These are phyloP conservation scores for Talaromyces sp. DNA, from an alignment of 2,329 filamentous ascomycete genomes.

Conservation along the genomic window DNA sequence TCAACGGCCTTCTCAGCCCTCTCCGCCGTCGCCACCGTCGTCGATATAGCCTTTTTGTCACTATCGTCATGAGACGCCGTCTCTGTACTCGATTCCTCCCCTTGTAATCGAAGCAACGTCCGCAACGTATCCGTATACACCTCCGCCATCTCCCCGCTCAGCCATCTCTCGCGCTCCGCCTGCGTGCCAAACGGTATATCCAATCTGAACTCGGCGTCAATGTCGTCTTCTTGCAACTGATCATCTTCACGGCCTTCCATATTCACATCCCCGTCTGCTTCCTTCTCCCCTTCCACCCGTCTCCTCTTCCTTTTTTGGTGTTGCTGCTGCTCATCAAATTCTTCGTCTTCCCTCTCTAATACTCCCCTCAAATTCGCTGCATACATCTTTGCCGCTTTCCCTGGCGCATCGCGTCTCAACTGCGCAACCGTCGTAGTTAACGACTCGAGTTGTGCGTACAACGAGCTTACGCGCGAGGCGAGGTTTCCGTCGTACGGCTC, in stretches of 20 bases:
- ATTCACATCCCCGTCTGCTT: slow-evolving; percentile 32
- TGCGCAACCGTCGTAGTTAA: slow-evolving; percentile 48
- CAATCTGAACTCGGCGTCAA: slow-evolving; percentile 30
- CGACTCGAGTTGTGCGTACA: slow-evolving; percentile 48
- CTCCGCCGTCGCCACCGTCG: slow-evolving; percentile 47
- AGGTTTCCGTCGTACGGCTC: slow-evolving; percentile 45
- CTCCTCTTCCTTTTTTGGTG: slow-evolving; percentile 20
- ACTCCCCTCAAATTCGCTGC: slow-evolving; percentile 33
- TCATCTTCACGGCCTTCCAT: slow-evolving; percentile 12
- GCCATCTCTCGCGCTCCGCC: slow-evolving; percentile 38
- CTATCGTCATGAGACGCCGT: slow-evolving; percentile 18
- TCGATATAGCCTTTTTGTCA: slow-evolving; percentile 38
- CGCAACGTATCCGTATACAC: slow-evolving; percentile 42
- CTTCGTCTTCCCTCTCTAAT: slow-evolving; percentile 48
- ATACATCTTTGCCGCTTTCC: slow-evolving; percentile 40
- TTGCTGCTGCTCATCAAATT: slow-evolving; percentile 37
- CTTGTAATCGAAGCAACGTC: slow-evolving; percentile 39
- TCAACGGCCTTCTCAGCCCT: slow-evolving; percentile 45
- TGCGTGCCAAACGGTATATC: slow-evolving; percentile 33
- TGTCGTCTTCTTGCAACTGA: not conserved
- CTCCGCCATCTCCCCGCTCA: slow-evolving; percentile 41
- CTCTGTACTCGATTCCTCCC: slow-evolving; percentile 27
- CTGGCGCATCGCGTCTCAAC: slow-evolving; percentile 45
- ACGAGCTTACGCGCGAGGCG: slow-evolving; percentile 40
- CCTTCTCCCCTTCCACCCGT: slow-evolving; percentile 25